Base-by-base conservation (phyloP, 2,329 filamentous ascomycete genomes). In the Trichocomaceae sp. region DNA sequence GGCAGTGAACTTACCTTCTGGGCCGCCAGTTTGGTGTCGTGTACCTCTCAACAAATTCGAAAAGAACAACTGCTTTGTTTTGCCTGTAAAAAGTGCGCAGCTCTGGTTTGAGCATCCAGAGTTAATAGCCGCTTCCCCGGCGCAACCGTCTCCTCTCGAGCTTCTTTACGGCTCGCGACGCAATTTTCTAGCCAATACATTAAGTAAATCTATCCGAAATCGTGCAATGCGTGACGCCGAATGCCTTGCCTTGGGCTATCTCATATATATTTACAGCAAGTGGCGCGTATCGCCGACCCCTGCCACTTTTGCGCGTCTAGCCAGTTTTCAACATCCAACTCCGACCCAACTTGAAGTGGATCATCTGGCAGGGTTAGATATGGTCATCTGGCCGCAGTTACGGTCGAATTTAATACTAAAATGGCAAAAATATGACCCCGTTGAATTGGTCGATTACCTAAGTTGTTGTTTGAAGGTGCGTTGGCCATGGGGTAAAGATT, bases 191-290 rank as follows among this genome's bases (percentile, higher is more conserved):
- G 64, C 64, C 42, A 52, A 66, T n/a, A 52, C 58, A 47, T 64
- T 67, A 20, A 60, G 65, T 50, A 54, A 19, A 3, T 20, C 47
- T 12, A 44, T 62, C 8, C 59, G 60, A 23, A 47, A 55, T 19
- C 61, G 64, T 2, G 62, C 64, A 5, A 20, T 66, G 7, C 63
- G 64, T 1, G 65, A 63, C 35, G 61, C 63, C 9, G 65, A 67
- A 51, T 50, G 59, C 20, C 49, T 66, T n/a, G 58, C 59, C 2
- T 52, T 61, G 9, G 64, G 65, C 5, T 60, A 58, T 58, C 26
- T 62, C 13, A 15, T 33, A 2, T 67, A 67, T 20, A 59, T 63
- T 29, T 49, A 61, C 1, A 55, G 58, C 5, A 60, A 61, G 55
- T 67, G 64, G 64, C 50, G 64, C 17, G 23, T 58, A 2, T 45